phyloP scores from a whole-genome alignment of 2,329 filamentous ascomycete species.

The Aureobasidium melanogenum region DNA sequence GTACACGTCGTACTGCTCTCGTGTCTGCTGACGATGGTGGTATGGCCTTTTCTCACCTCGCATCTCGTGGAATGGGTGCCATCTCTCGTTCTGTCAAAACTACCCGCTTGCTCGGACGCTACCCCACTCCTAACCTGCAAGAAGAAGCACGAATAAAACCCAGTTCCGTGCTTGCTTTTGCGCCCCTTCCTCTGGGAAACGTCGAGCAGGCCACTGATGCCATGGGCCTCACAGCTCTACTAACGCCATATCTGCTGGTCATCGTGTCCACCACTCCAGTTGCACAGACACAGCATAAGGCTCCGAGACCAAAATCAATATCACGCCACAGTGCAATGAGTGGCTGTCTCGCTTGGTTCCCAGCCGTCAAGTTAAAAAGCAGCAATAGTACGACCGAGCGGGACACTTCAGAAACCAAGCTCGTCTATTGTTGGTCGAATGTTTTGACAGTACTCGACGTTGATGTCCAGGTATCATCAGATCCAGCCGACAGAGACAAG shows the following conservation, averaged over 20 bases:
- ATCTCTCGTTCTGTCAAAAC: slow-evolving; percentile 82
- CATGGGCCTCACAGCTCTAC: slow-evolving; percentile 85
- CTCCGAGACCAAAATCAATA: slow-evolving; percentile 82
- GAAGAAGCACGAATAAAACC: slow-evolving; percentile 68
- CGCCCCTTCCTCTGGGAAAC: slow-evolving; percentile 86
- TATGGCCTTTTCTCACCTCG: slow-evolving; percentile 97
- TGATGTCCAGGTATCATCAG: slow-evolving; percentile 53
- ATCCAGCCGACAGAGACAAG: slow-evolving; percentile 61
- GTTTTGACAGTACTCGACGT: slow-evolving; percentile 90
- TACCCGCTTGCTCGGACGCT: slow-evolving; percentile 81
- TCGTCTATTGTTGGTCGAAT: slow-evolving; percentile 98
- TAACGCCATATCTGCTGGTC: slow-evolving; percentile 90
- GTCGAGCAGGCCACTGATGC: slow-evolving; percentile 79
- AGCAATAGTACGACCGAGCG: slow-evolving; percentile 43
- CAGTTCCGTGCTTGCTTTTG: slow-evolving; percentile 89
- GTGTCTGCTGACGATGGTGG: slow-evolving; percentile 91
- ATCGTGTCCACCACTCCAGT: slow-evolving; percentile 96
- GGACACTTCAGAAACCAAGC: slow-evolving; percentile 67
- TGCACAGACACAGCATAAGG: slow-evolving; percentile 93
- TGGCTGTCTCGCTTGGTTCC: slow-evolving; percentile 94
- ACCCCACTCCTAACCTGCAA: slow-evolving; percentile 61
- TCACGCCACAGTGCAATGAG: slow-evolving; percentile 84
- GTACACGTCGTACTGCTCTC: slow-evolving; percentile 84
- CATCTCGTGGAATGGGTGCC: slow-evolving; percentile 79
- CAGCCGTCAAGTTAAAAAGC: slow-evolving; percentile 82